Base-by-base conservation (phyloP, 1,284 basidiomycete genomes). In the Trichosporon ovoides region DNA sequence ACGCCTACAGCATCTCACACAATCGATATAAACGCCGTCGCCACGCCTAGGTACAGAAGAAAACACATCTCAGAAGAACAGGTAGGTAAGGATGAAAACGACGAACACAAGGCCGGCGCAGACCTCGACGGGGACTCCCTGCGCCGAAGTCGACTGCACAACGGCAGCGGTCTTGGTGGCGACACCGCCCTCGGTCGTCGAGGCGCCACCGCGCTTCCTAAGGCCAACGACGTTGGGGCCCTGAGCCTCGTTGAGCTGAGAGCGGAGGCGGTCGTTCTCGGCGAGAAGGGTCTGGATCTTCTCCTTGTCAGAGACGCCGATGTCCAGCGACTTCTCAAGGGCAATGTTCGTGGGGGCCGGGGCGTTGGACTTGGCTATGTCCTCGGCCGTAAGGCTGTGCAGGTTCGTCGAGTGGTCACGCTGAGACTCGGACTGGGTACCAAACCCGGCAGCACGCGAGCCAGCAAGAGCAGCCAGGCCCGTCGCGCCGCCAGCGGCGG, bases 11-110 rank as follows among this genome's bases (percentile, higher is more conserved):
- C 40, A 19, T 28, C 36, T 11, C 38, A n/a, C n/a, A 50, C 24
- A n/a, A 51, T 34, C 49, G 33, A 14, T 18, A 35, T 36, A 38
- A n/a, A 31, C 37, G 38, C 52, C 52, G 24, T 28, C 36, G 31
- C 38, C 38, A 51, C 33, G 49, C 34, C 51, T 14, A 24, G 24
- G 28, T 48, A 48, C 43, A 51, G 22, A 20, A 52, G 22, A 16
- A 13, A 24, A 49, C 46, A 31, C 24, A 35, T 12, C 24, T 70
- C 60, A 81, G 70, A 81, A 80, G 77, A 81, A 80, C 61, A 81
- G 70, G 63, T 81, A 83, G 46, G 82, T 83, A 66, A 83, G 71
- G 46, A 81, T 77, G 67, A 83, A 83, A 28, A 82, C 81, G n/a
- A 77, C 81, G 49, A 81, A 74, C 10, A 78, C 76, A 54, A 83